These are phyloP conservation scores for Aspergillus pseudonomiae DNA, from an alignment of 2,329 filamentous ascomycete species.

Conservation along the genomic window DNA sequence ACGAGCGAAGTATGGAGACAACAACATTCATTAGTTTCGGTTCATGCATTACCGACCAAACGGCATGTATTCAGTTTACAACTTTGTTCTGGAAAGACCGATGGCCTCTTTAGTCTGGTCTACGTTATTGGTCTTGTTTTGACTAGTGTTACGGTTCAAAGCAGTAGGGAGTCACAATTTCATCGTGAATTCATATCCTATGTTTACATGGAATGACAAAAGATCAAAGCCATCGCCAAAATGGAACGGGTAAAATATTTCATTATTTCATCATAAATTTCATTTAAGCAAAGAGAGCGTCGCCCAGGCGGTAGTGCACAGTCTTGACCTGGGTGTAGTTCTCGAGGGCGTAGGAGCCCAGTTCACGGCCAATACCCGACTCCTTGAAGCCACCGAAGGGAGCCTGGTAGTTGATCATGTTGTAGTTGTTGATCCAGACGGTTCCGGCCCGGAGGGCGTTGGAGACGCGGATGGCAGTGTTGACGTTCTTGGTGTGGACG, in stretches of 20 bases:
- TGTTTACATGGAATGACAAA: neutral
- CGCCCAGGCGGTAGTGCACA: constrained; percentile 45
- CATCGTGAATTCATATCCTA: neutral
- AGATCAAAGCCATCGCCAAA: neutral
- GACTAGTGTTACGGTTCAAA: neutral
- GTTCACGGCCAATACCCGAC: constrained; percentile 48
- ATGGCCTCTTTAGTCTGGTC: neutral
- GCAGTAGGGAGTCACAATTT: neutral
- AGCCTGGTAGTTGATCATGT: constrained; percentile 59
- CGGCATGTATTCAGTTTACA: neutral
- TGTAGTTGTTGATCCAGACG: constrained; percentile 71
- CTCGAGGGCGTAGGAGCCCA: constrained; percentile 52
- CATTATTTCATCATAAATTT: constrained; percentile 22
- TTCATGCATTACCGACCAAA: neutral
- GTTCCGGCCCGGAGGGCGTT: constrained; percentile 71
- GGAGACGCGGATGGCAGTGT: constrained; percentile 76
- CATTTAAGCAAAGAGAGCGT: constrained; percentile 47
- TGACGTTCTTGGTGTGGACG: constrained; percentile 75
- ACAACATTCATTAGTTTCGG: neutral
- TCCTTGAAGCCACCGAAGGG: constrained; percentile 51
- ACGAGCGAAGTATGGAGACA: neutral
- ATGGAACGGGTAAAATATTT: neutral
- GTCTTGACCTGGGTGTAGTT: constrained; percentile 56
- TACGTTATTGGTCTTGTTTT: neutral
- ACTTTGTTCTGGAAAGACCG: neutral